Evolutionary conservation across 2,329 filamentous ascomycete species (phyloP), one percentile per base, ranked within the genome.

Genomic region (Microascus cirrosus): DNA sequence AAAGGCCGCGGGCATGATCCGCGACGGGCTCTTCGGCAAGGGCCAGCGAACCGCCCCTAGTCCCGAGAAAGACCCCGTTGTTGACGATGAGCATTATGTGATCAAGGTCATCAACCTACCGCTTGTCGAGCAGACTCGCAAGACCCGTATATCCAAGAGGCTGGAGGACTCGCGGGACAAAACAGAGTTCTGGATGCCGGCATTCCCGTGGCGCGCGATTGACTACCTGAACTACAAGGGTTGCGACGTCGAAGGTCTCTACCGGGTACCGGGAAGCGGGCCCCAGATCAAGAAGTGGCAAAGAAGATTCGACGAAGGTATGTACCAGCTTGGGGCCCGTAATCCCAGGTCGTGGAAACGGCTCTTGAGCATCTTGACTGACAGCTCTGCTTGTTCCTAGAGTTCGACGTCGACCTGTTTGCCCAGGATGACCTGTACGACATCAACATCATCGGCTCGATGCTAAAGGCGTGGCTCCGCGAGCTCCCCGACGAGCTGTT

Each of bases 171-270:
- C 92, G 11, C 83, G 86, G 61, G 93, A 97, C 68, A 96, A 96
- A 77, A 97, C 93, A 0, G 93, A 96, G 67, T 97, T 95, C 68
- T 97, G 93, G 93, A 96, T 97, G 92, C 93, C 93, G 13, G 89
- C 91, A 7, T 86, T 97, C 59, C 92, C 93, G 0, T 96, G 93
- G 88, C 82, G 93, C 62, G 95, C 91, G 59, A 96, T 97, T 63
- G 93, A 97, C 73, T 96, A 95, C 69, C 77, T 97, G 56, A 96
- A 96, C 70, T 94, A 92, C 72, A 95, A 94, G 68, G 90, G 90
- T 45, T 94, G 89, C 64, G 92, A 96, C 66, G 90, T 95, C 45
- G 93, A 96, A 71, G 93, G 93, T 3, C 77, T 97, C 3, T 97
- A 97, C 69, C 85, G 93, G 59, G 88, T 97, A 50, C 92, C 93